These are phyloP conservation scores for Trichophyton benhamiae DNA, from an alignment of 2,329 filamentous ascomycete genomes.

Conservation along the genomic window DNA sequence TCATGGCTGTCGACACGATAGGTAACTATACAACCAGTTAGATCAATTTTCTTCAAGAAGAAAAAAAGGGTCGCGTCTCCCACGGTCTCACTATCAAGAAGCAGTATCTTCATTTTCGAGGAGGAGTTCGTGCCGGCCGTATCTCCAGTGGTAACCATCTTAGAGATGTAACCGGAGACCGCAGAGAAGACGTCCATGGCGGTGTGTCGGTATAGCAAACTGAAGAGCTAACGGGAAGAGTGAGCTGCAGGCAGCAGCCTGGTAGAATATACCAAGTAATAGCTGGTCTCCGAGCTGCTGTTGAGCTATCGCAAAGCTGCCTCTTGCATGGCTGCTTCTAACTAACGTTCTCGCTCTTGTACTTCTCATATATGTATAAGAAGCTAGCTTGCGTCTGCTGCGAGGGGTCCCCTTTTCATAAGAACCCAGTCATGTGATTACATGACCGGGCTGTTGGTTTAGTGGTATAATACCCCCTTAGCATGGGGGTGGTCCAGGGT, in stretches of 20 bases:
- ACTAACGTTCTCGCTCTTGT: not conserved
- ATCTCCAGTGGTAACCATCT: constrained; percentile 83
- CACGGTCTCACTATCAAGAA: constrained; percentile 85
- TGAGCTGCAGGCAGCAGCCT: not conserved
- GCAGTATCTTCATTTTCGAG: constrained; percentile 95
- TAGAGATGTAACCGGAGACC: constrained; percentile 87
- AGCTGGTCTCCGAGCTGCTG: not conserved
- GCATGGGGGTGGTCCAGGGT: not conserved
- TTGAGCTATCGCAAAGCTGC: not conserved
- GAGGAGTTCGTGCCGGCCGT: constrained; percentile 48
- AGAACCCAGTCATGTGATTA: not conserved
- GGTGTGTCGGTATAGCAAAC: not conserved
- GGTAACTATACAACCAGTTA: constrained; percentile 46
- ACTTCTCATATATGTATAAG: not conserved
- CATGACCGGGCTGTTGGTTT: not conserved
- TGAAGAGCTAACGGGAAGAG: not conserved
- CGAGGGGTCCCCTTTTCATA: no score
- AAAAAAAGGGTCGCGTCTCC: constrained; percentile 31
- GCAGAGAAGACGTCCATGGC: constrained; percentile 87
- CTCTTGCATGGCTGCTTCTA: not conserved
- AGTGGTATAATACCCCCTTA: not conserved
- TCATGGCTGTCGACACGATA: constrained; percentile 88
- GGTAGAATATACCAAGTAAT: not conserved
- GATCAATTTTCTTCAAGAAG: constrained; percentile 14
- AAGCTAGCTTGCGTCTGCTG: not conserved